A percentile compares a stretch with the other conserved stretches of the same genome.
phyloP scores from a whole-genome alignment of 2,329 filamentous ascomycete genomes.

The Aspergillus tubingensis region DNA sequence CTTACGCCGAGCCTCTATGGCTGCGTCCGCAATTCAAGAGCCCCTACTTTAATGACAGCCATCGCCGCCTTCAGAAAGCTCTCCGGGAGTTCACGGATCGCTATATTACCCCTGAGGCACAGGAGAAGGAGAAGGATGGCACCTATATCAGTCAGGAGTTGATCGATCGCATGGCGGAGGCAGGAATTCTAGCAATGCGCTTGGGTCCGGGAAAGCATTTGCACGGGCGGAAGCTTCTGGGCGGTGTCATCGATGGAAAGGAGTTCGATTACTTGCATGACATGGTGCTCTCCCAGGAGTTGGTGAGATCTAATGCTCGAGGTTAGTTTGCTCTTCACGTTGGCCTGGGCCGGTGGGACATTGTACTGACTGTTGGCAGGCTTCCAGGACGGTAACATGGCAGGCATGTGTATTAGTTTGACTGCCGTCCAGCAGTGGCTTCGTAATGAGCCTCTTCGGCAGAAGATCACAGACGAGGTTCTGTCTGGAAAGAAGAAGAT shows the following conservation, averaged over 20 bases:
- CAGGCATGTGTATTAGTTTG: conserved; percentile 80
- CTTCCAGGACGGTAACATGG: conserved; percentile 85
- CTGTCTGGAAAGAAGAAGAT: conserved; percentile 84
- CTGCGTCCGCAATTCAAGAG: conserved; percentile 73
- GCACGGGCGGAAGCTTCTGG: conserved; percentile 68
- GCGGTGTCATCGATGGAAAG: conserved; percentile 71
- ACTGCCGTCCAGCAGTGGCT: conserved; percentile 80
- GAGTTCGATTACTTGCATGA: conserved; percentile 90
- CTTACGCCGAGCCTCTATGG: conserved; percentile 86
- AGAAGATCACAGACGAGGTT: conserved; percentile 69
- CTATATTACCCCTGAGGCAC: conserved; percentile 72
- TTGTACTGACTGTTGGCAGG: conserved; percentile 36
- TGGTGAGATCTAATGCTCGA: conserved; percentile 68
- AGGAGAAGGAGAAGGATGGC: conserved; percentile 73
- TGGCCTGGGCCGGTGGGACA: neutral
- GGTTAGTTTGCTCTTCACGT: conserved; percentile 37
- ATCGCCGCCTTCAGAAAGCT: conserved; percentile 67
- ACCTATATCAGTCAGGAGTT: conserved; percentile 69
- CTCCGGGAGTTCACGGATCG: conserved; percentile 72
- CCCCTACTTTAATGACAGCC: conserved; percentile 78
- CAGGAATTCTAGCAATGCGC: conserved; percentile 76
- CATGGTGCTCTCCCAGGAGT: conserved; percentile 72
- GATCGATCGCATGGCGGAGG: conserved; percentile 75
- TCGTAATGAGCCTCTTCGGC: conserved; percentile 65
- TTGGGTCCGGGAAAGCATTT: conserved; percentile 81